phyloP scores from a whole-genome alignment of 2,329 filamentous ascomycete species.

The Fusarium torreyae region DNA sequence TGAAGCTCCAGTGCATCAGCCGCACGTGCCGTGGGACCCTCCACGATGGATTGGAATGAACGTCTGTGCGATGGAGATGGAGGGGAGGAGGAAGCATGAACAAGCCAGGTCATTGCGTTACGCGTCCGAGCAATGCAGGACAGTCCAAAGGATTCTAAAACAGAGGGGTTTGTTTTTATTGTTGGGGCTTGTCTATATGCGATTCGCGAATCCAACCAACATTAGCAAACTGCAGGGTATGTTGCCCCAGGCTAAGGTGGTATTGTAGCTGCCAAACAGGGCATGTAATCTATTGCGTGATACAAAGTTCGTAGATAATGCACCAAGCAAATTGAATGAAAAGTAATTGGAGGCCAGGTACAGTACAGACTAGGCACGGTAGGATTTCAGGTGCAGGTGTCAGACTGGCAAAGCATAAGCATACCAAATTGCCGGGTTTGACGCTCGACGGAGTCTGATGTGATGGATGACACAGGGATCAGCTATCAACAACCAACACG shows the following conservation, averaged over 20 bases:
- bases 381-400: conserved; percentile 5
- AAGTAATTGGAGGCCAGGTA: too few relatives aligned
- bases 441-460: neutral
- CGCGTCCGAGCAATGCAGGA: conserved; percentile 21
- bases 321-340: neutral
- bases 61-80: conserved; percentile 28
- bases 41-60: conserved; percentile 3
- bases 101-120: neutral
- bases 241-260: neutral
- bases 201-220: conserved; percentile 37
- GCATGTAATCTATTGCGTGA: neutral
- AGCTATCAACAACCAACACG: neutral
- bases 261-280: conserved; percentile 18
- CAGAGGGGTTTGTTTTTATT: neutral
- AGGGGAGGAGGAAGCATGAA: conserved; percentile 8
- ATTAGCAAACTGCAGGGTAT: neutral
- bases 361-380: conserved; percentile 1
- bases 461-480: conserved; percentile 11
- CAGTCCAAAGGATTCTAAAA: conserved; percentile 7
- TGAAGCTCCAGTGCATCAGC: conserved; percentile 11
- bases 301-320: too few relatives aligned
- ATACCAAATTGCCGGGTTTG: conserved; percentile 24
- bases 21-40: conserved; percentile 22
- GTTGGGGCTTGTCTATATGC: conserved; percentile 4
- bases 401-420: conserved; percentile 2